A percentile compares a stretch with the other conserved stretches of the same genome.
These are phyloP conservation scores for barley (Hordeum vulgare) DNA, from an alignment of 176 grass and related monocot species.

Conservation along the genomic window DNA sequence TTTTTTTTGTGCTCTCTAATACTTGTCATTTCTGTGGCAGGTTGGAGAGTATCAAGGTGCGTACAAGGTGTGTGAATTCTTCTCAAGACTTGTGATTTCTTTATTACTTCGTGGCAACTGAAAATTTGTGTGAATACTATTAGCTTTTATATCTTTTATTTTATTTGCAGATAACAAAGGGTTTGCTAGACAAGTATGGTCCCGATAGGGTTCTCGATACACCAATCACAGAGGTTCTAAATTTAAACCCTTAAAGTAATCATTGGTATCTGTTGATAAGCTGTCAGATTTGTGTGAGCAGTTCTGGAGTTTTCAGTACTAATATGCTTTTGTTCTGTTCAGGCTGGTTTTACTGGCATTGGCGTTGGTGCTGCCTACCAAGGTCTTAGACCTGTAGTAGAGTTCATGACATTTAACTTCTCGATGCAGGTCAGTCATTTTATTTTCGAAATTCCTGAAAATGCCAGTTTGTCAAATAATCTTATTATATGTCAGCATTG, in stretches of 20 bases:
- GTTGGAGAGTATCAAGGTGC: conserved; percentile 97
- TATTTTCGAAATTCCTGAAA: not conserved
- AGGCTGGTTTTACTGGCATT: conserved; percentile 99
- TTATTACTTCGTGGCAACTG: not conserved
- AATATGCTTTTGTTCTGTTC: not conserved
- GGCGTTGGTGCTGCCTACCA: conserved; percentile 90
- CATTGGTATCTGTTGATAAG: not conserved
- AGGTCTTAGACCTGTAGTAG: conserved; percentile 86
- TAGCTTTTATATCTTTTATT: not conserved
- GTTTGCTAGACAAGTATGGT: conserved; percentile 96
- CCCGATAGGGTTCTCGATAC: conserved; percentile 98
- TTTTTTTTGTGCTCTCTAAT: not conserved
- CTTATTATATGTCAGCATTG: not conserved
- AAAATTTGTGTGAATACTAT: not conserved
- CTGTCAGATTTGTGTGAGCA: not conserved
- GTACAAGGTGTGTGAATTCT: conserved; percentile 67
- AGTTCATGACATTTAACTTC: conserved; percentile 99
- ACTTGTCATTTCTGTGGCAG: conserved; percentile 28
- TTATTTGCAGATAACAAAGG: conserved; percentile 81
- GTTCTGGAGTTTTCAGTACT: not conserved
- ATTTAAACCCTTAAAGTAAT: not conserved
- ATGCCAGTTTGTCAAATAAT: not conserved
- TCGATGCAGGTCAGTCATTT: conserved; percentile 79
- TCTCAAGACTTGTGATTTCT: not conserved
- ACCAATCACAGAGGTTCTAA: conserved; percentile 85